Conservation (phyloP, 768 basidiomycete genomes). For the Daedaleopsis nitida region DNA sequence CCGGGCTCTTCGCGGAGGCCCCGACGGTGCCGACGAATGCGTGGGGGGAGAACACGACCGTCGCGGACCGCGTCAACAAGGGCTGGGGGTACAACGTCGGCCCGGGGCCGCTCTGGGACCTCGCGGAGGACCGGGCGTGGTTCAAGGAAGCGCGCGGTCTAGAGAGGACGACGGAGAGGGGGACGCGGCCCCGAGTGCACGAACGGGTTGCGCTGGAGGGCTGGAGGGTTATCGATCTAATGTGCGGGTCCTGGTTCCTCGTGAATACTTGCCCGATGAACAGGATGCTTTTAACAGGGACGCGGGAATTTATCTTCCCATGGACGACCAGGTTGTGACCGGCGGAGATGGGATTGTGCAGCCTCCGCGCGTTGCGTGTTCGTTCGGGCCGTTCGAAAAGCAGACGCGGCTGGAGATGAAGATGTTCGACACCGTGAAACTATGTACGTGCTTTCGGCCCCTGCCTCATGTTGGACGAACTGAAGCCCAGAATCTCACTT, state of each 20-base stretch:
- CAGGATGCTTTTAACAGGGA: constrained; percentile 40
- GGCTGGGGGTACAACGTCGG: constrained; percentile 77
- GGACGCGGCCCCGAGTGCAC: constrained; percentile 63
- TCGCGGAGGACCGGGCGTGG: constrained; percentile 77
- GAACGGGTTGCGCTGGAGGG: constrained; percentile 32
- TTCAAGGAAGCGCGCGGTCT: constrained; percentile 59
- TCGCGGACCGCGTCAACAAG: constrained; percentile 63
- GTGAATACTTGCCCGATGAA: too few species aligned
- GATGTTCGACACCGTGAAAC: constrained; percentile 57
- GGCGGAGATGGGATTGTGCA: constrained; percentile 49
- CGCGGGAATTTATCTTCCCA: constrained; percentile 61
- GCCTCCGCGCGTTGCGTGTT: constrained; percentile 58
- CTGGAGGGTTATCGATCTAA: not conserved
- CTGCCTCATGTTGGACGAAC: too few species aligned
- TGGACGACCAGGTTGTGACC: constrained; percentile 43
- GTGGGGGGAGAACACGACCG: constrained; percentile 48
- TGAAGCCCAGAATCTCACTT: not conserved
- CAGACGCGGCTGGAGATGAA: constrained; percentile 52
- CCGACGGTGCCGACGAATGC: constrained; percentile 52
- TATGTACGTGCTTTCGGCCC: constrained; percentile 47
- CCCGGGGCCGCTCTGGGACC: constrained; percentile 76
- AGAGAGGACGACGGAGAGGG: constrained; percentile 42
- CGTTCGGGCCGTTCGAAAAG: constrained; percentile 61
- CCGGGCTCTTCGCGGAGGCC: constrained; percentile 51
- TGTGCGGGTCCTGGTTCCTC: too few species aligned